Base-by-base conservation (phyloP, 345 rosid genomes). In the Murraya paniculata region DNA sequence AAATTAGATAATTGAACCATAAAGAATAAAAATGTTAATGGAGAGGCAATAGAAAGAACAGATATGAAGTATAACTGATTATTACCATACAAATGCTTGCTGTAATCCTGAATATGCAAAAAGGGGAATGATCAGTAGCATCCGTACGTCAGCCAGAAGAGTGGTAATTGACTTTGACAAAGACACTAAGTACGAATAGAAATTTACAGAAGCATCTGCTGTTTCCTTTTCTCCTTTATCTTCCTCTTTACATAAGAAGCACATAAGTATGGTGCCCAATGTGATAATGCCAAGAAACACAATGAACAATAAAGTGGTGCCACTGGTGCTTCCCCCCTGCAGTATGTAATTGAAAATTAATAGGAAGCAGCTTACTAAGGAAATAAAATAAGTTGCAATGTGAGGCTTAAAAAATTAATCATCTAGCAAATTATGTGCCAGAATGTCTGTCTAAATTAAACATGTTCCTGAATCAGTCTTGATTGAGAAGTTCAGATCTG, bases 21-120 rank as follows among this genome's bases (percentile, higher is more conserved):
- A 27, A 30, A n/a, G 27, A 64, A 25, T 73, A 19, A 27, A 61
- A 50, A 7, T 56, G 71, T 57, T 56, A 69, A 33, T 9, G 64
- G 9, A 64, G 66, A n/a, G 68, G 76, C 79, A 57, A 60, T n/a
- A 58, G 30, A 60, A 30, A 67, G 30, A 7, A 64, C 0, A 58
- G 8, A 25, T 28, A 35, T 60, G 35, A 61, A 78, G 78, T 19
- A 11, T 56, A 21, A 76, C 64, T 28, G 41, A 74, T 75, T 39
- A 71, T 25, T 89, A 93, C 99, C 99, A 93, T 53, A 93, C 97
- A 87, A 93, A 94, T 82, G 98, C 97, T 81, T 95, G 99, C 76
- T 95, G 99, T 74, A 93, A 80, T 81, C 98, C 99, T 73, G 97
- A 93, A 82, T 95, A 95, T 50, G 95, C 94, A 72, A 92, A 87